Evolutionary conservation across 2,329 filamentous ascomycete species (phyloP), one percentile per base, ranked within the genome.

Genomic region (Hypoxylon sp.): DNA sequence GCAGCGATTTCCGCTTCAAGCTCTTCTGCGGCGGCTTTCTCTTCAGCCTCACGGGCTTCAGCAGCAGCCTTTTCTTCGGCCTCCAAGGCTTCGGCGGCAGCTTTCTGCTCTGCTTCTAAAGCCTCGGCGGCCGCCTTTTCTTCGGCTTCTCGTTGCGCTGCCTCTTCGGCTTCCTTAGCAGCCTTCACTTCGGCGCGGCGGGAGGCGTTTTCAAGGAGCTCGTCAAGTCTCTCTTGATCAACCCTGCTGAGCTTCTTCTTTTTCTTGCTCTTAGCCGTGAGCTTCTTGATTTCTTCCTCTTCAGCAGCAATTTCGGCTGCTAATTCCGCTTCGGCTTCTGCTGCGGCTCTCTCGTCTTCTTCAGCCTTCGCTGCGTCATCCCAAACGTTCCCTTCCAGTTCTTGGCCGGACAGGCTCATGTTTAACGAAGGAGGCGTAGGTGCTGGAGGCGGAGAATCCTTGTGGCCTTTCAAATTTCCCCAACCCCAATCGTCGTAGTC

Each of bases 351-450:
- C 52, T 80, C 78, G 51, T 82, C 82, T 5, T 78, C 78, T 63
- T 84, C 78, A 3, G 62, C 48, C 31, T 67, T 66, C 11, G 39
- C 39, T 44, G 71, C 58, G 8, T 74, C 70, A 44, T 64, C 72
- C 77, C 71, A 82, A 39, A 79, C 75, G 44, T 78, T 78, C 44
- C 78, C 76, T 60, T 81, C 79, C 9, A 77, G 76, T 48, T 80
- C 74, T 19, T 73, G 74, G 14, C 64, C 74, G 19, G 74, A 63
- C 31, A 73, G 60, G 10, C 72, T 80, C 77, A 84, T 74, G 65
- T 87, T 81, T 74, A 84, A 77, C 59, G 78, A 78, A 37, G 83
- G 84, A 67, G 85, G 83, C 46, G 83, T 85, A 44, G 85, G 84
- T 58, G 81, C 82, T 71, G 82, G 84, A 67, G 85, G 83, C 68